Evolutionary conservation across 2,329 filamentous ascomycete genomes (phyloP).

Genomic region (Rutstroemia sydowiana): DNA sequence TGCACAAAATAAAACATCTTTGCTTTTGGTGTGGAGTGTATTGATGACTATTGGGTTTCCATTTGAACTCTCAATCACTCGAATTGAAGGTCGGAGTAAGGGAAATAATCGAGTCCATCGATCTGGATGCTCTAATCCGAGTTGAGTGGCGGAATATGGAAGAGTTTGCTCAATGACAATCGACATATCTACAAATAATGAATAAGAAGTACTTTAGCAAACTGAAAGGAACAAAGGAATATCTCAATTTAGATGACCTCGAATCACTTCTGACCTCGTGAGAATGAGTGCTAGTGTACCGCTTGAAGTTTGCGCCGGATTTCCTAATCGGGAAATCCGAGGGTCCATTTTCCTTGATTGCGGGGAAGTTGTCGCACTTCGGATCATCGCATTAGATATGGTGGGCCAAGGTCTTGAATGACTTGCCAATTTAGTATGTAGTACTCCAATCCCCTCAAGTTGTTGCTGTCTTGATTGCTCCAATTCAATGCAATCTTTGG

Average conservation of each 20-base stretch:
- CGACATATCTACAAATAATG: slow-evolving; percentile 14
- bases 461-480: not conserved
- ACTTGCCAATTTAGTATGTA: not conserved
- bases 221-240: not conserved
- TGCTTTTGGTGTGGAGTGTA: slow-evolving; percentile 10
- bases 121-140: slow-evolving; percentile 17
- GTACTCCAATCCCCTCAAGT: not conserved
- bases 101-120: slow-evolving; percentile 22
- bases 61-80: slow-evolving; percentile 10
- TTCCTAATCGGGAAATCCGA: slow-evolving; percentile 14
- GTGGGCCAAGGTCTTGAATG: not conserved
- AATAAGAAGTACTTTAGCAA: not conserved
- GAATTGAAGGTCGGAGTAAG: slow-evolving; percentile 23
- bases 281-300: not conserved
- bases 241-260: not conserved
- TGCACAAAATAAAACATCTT: slow-evolving; percentile 15
- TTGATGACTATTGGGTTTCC: slow-evolving; percentile 16
- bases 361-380: slow-evolving; percentile 10
- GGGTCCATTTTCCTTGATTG: slow-evolving; percentile 1
- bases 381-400: not conserved
- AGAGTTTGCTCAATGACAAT: slow-evolving; percentile 22
- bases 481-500: not conserved
- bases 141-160: slow-evolving; percentile 16
- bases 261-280: not conserved
- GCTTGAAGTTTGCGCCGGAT: slow-evolving; percentile 4